Conservation (phyloP, 371 early-diverging fungal genomes). For the Mortierella sp. region DNA sequence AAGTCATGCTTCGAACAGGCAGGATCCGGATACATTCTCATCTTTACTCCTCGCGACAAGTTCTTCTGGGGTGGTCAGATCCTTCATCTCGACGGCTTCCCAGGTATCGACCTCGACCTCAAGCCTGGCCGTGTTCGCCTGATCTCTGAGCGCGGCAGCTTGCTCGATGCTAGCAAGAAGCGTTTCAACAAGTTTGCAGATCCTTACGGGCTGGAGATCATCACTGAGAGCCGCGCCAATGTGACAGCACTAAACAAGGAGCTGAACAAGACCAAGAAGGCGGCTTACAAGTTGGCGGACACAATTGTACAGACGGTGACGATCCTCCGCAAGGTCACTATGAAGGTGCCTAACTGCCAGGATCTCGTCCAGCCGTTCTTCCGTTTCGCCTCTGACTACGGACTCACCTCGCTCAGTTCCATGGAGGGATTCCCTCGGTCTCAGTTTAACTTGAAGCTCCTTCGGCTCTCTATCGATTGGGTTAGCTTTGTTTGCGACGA, state of each 20-base stretch:
- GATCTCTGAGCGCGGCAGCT: slow-evolving; percentile 70
- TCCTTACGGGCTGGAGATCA: slow-evolving; percentile 63
- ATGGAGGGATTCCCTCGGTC: slow-evolving; percentile 70
- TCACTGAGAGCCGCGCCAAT: slow-evolving; percentile 73
- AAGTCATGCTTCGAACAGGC: slow-evolving; percentile 53
- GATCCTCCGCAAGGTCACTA: slow-evolving; percentile 68
- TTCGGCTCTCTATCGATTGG: slow-evolving; percentile 88
- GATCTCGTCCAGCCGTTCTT: slow-evolving; percentile 89
- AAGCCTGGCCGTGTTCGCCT: slow-evolving; percentile 78
- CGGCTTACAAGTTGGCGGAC: slow-evolving; percentile 71
- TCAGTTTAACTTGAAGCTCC: slow-evolving; percentile 72
- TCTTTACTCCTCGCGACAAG: slow-evolving; percentile 71
- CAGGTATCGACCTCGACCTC: slow-evolving; percentile 68
- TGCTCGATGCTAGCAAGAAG: slow-evolving; percentile 65
- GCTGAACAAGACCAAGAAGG: slow-evolving; percentile 73
- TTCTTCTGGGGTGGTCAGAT: slow-evolving; percentile 75
- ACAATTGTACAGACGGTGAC: slow-evolving; percentile 70
- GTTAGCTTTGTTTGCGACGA: slow-evolving; percentile 86
- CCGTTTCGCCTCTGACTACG: slow-evolving; percentile 87
- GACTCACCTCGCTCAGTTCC: slow-evolving; percentile 76
- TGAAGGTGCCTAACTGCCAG: slow-evolving; percentile 70
- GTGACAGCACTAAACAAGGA: slow-evolving; percentile 72
- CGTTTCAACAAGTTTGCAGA: slow-evolving; percentile 67
- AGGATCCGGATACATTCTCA: slow-evolving; percentile 65
- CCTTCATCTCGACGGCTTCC: slow-evolving; percentile 52